phyloP scores from a whole-genome alignment of 176 grass and related monocot species.

The Bothriochloa decipiens region DNA sequence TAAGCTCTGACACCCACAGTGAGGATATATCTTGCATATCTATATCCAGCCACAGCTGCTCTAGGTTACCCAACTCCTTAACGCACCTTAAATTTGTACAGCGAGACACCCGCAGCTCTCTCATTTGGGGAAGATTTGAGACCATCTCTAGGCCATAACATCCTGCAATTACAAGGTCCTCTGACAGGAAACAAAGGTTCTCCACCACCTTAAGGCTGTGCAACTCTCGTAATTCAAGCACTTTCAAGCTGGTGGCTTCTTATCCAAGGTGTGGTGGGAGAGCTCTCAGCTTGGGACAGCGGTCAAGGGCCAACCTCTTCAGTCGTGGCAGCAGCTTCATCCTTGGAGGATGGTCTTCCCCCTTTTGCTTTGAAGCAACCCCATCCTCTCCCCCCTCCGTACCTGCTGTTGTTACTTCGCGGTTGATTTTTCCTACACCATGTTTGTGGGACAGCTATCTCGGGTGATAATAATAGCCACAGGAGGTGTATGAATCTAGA shows the following conservation, averaged over 20 bases:
- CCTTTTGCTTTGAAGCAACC: too few relatives aligned
- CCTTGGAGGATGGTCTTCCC: background rate
- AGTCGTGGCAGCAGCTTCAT: conserved; percentile 20
- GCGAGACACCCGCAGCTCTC: background rate
- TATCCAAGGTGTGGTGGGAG: conserved; percentile 18
- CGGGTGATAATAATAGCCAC: too few relatives aligned
- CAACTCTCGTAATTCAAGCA: background rate
- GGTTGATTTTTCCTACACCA: too few relatives aligned
- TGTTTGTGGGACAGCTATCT: too few relatives aligned
- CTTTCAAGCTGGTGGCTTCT: conserved; percentile 4
- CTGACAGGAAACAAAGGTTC: background rate
- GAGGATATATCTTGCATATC: background rate
- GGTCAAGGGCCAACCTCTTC: rapidly evolving
- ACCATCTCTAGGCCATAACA: background rate
- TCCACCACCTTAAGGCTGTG: conserved; percentile 33
- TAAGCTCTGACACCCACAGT: background rate
- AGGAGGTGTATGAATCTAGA: too few relatives aligned
- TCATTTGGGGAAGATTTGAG: background rate
- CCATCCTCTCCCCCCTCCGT: too few relatives aligned
- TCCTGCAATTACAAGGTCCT: background rate
- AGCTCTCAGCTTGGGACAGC: conserved; percentile 44
- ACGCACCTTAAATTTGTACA: background rate
- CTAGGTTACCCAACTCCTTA: background rate
- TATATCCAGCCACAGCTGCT: background rate
- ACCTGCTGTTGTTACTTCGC: too few relatives aligned